Evolutionary conservation across 768 basidiomycete genomes (phyloP).

Genomic region (Sutorius australiensis): DNA sequence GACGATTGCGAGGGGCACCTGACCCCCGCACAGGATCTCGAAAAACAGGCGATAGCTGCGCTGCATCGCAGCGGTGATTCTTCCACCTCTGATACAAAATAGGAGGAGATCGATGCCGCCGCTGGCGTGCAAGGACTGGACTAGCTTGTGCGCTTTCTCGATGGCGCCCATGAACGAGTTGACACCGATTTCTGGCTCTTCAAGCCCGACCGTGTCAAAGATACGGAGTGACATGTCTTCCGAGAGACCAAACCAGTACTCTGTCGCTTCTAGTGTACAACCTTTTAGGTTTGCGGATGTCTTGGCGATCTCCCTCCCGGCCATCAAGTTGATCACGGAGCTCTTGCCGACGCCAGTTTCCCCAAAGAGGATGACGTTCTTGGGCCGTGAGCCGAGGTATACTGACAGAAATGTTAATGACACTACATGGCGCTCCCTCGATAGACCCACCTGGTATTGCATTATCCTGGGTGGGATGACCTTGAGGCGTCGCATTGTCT

Average conservation of each 20-base stretch:
- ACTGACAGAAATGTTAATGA: background rate
- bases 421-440: background rate
- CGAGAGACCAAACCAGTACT: conserved; percentile 1
- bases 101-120: conserved; percentile 17
- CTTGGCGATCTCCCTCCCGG: background rate
- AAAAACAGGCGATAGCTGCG: conserved; percentile 12
- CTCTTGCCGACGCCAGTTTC: conserved; percentile 9
- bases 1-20: conserved; percentile 11
- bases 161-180: conserved; percentile 5
- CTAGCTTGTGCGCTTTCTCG: conserved; percentile 8
- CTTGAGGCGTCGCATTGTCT: background rate
- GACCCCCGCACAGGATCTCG: conserved; percentile 9
- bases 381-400: background rate
- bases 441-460: background rate
- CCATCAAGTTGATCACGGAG: conserved; percentile 10
- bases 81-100: conserved; percentile 7
- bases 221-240: background rate
- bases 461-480: background rate
- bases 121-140: background rate
- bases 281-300: background rate
- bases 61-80: conserved; percentile 7
- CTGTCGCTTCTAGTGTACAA: background rate
- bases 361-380: conserved; percentile 9
- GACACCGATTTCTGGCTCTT: conserved; percentile 6
- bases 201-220: conserved; percentile 10